Evolutionary conservation across 768 basidiomycete species (phyloP), one percentile per base, ranked within the genome.

Genomic region (Pilatotrama ljubarskyi): DNA sequence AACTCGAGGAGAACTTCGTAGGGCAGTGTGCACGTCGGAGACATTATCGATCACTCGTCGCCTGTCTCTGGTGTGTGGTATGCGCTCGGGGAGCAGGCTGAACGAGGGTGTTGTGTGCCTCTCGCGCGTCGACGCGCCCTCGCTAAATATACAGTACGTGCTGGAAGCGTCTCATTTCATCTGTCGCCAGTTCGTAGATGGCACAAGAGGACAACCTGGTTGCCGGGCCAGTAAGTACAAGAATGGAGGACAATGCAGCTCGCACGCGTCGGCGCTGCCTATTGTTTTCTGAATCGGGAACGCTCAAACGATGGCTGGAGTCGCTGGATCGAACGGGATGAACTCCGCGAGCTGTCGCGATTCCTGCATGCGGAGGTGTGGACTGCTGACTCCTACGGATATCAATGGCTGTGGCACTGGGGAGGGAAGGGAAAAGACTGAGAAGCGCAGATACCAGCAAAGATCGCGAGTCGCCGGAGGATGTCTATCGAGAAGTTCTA

Each of bases 1-100:
- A 84, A 69, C 60, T 82, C 81, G 66, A 84, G 49, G 37, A 82
- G 62, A 43, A 84, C 77, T 67, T 84, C 83, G 72, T 80, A 84
- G 40, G 82, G 76, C 26, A 74, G 61, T n/a, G 81, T 83, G 66
- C 76, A 78, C 38, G 80, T 79, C 46, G 80, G 81, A 76, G 64
- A 65, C 68, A 66, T 70, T 15, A 32, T 52, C 25, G 42, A n/a
- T n/a, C n/a, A n/a, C 22, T 35, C 20, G 53, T 18, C 17, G 50
- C 24, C 18, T 25, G 36, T 37, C 51, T 15, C n/a, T 25, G 53
- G 18, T 13, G 51, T 22, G 22, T 18, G 25, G 15, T 18, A 37
- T 18, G 53, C 22, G 20, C 29, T 14, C 10, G 44, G 24, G 35
- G 29, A 18, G 36, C 32, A 32, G 55, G 55, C 14, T 20, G 29